phyloP scores from a whole-genome alignment of 306 rosid genomes.

The Citrullus colocynthis region DNA sequence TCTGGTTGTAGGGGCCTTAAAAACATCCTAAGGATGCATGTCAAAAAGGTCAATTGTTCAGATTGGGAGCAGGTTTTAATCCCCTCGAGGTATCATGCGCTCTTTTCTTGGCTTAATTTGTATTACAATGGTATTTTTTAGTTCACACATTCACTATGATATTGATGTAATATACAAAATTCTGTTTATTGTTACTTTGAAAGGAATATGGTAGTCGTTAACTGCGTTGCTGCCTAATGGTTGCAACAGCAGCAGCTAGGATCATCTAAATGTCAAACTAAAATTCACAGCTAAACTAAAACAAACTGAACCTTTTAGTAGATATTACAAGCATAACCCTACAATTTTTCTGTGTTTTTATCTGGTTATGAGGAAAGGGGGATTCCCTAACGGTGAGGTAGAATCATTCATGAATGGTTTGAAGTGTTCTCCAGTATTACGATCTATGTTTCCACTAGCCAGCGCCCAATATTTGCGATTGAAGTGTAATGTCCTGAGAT shows the following conservation, averaged over 20 bases:
- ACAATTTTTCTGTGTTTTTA: not conserved
- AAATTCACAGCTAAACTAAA: not conserved
- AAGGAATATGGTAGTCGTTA: not conserved
- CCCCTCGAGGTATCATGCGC: constrained; percentile 51
- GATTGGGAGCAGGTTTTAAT: constrained; percentile 83
- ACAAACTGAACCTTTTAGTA: not conserved
- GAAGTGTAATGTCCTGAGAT: not conserved
- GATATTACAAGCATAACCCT: not conserved
- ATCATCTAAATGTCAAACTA: not conserved
- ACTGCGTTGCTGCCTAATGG: not conserved
- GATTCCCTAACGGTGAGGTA: not conserved
- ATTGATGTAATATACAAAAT: not conserved
- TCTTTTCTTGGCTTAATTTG: not conserved
- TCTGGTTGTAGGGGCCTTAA: constrained; percentile 67
- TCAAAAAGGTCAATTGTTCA: constrained; percentile 64
- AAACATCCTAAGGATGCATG: constrained; percentile 76
- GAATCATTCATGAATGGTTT: not conserved
- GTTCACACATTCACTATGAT: not conserved
- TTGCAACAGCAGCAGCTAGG: not conserved
- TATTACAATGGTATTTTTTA: not conserved
- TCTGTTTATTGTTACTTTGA: not conserved
- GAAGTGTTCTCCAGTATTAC: not conserved
- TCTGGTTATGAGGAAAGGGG: not conserved
- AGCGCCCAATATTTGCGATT: not conserved
- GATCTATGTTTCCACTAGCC: not conserved